Evolutionary conservation across 2,329 filamentous ascomycete genomes (phyloP), one percentile per base, ranked within the genome.

Genomic region (Botrytis galanthina): DNA sequence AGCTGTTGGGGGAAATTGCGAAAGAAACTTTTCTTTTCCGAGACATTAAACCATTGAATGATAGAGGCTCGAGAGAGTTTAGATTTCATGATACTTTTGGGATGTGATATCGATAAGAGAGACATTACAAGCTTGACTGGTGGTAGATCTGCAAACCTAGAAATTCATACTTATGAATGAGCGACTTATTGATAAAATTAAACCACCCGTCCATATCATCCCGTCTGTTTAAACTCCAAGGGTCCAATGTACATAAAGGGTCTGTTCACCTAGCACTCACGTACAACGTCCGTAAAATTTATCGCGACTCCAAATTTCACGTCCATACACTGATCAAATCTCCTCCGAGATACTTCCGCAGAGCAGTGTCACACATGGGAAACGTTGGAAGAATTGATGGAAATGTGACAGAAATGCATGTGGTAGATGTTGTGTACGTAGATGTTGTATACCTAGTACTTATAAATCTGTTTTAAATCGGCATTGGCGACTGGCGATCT

Each of bases 321-420:
- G 37, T 9, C 12, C 62, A 20, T 29, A 5, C 26, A 62, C 9
- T 26, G 22, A 26, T 37, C 22, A 14, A 18, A 42, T 62, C 37
- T 16, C 12, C 29, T 32, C n/a, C 6, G 63, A 66, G 63, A 66
- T 51, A 26, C 29, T 8, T 48, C 63, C 63, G 63, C 26, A 54
- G n/a, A 16, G 48, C 18, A 54, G 4, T 37, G 32, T 51, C 6
- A 66, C 63, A 63, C 12, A 26, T 66, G 42, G 22, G 14, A 51
- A 37, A 44, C n/a, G 18, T 26, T 20, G 0, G 26, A 22, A 63
- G 22, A 48, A 35, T 16, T 66, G 37, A 66, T 66, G 44, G 44
- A n/a, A 66, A 66, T 37, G 63, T 66, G 44, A 66, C 35, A 51
- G 44, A 48, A 66, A 66, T 51, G 29, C 29, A 66, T 66, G 22